phyloP scores from a whole-genome alignment of 148 eudicot genomes.

The Camellia granthamiana region DNA sequence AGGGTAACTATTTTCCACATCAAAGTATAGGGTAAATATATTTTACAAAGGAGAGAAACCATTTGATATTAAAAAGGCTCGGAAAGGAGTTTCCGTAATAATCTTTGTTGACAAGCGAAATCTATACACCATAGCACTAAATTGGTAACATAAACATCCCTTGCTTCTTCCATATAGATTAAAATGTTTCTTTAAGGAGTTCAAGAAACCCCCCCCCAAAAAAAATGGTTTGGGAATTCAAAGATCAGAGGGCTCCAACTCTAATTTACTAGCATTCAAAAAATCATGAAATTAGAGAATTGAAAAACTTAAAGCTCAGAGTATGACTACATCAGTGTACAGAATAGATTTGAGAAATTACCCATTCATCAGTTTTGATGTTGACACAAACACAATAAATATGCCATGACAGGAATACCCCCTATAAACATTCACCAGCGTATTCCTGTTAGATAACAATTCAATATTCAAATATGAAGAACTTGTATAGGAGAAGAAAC shows the following conservation, averaged over 20 bases:
- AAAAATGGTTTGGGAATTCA: neutral
- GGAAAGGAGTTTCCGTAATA: neutral
- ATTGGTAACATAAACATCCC: neutral
- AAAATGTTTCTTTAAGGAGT: neutral
- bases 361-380: conserved; percentile 86
- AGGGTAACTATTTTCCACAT: neutral
- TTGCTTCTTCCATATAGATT: neutral
- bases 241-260: neutral
- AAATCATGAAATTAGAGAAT: neutral
- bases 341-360: conserved; percentile 22
- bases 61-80: neutral
- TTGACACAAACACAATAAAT: conserved; percentile 37
- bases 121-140: neutral
- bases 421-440: conserved; percentile 37
- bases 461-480: neutral
- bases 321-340: neutral
- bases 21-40: neutral
- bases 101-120: neutral
- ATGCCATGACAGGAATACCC: conserved; percentile 30
- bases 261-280: neutral
- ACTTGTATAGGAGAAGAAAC: neutral
- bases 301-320: neutral
- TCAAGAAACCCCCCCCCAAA: neutral
- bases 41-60: neutral
- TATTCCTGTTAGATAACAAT: neutral